Conservation (phyloP, 768 basidiomycete species). For the Omphalotus guepiniiformis region DNA sequence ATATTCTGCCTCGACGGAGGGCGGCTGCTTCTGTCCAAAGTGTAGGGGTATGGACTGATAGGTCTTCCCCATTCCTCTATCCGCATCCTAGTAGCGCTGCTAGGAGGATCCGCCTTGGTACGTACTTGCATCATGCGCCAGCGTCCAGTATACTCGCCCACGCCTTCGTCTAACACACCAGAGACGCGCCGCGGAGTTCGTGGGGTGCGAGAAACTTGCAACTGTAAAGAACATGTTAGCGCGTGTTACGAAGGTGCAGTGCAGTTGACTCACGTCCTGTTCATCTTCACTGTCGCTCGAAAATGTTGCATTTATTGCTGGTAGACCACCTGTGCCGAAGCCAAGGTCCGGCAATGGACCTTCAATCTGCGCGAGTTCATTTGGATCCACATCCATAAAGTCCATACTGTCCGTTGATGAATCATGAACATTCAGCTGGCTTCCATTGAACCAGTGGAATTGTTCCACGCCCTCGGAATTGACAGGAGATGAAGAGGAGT, state of each 20-base stretch:
- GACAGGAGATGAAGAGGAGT: constrained; percentile 19
- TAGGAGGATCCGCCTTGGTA: constrained; percentile 64
- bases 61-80: constrained; percentile 66
- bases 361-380: constrained; percentile 1
- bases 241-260: constrained; percentile 13
- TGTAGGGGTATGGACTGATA: constrained; percentile 59
- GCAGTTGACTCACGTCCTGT: constrained; percentile 16
- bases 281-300: constrained; percentile 17
- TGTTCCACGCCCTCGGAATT: background rate
- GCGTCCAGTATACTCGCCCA: constrained; percentile 66
- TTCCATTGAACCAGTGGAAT: background rate
- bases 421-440: background rate
- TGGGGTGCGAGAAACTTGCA: too few species aligned
- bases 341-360: background rate
- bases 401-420: constrained; percentile 11
- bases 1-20: background rate
- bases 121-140: constrained; percentile 53
- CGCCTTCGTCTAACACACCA: constrained; percentile 28
- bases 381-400: constrained; percentile 12
- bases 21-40: background rate
- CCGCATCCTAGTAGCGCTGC: constrained; percentile 44
- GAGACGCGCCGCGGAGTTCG: background rate
- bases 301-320: constrained; percentile 5
- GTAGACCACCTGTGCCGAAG: constrained; percentile 10
- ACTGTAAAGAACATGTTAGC: background rate